Conservation (phyloP, 2,329 filamentous ascomycete genomes). For the Alternaria triticimaculans region DNA sequence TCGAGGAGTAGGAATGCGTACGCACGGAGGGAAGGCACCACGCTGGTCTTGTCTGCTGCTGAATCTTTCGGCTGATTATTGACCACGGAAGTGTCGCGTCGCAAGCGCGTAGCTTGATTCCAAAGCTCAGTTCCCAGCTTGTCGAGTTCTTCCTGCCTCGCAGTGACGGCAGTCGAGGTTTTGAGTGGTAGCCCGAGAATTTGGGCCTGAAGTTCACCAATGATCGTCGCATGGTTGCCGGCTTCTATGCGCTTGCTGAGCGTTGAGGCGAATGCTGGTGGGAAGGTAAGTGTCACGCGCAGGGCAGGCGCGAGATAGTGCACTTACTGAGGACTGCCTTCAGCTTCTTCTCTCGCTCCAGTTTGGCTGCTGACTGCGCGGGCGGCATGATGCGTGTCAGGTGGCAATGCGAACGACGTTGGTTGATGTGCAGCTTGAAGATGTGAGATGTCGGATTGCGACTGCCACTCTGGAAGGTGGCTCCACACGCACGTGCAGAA, state of each 20-base stretch:
- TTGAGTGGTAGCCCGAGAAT: constrained; percentile 50
- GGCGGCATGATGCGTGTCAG: constrained; percentile 30
- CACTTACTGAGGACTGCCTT: constrained; percentile 40
- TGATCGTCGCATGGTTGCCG: constrained; percentile 25
- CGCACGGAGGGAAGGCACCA: constrained; percentile 51
- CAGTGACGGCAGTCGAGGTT: constrained; percentile 30
- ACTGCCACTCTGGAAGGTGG: neutral
- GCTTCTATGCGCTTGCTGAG: constrained; percentile 34
- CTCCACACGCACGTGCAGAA: neutral
- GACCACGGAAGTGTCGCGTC: constrained; percentile 23
- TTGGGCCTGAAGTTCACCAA: constrained; percentile 49
- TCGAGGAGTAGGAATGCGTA: constrained; percentile 75
- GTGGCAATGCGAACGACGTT: too few relatives aligned
- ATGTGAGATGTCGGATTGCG: neutral
- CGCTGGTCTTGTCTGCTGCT: constrained; percentile 20
- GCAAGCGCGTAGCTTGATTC: constrained; percentile 68
- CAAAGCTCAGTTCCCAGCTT: constrained; percentile 65
- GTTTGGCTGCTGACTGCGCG: constrained; percentile 22
- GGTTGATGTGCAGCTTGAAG: neutral
- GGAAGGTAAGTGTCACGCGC: constrained; percentile 12
- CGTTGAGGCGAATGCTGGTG: constrained; percentile 42
- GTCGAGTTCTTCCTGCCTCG: constrained; percentile 61
- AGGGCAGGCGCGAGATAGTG: neutral
- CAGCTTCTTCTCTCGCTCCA: constrained; percentile 47
- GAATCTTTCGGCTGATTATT: constrained; percentile 44